Conservation (phyloP, 495 filamentous ascomycete genomes). For the Cladorrhinum samala region DNA sequence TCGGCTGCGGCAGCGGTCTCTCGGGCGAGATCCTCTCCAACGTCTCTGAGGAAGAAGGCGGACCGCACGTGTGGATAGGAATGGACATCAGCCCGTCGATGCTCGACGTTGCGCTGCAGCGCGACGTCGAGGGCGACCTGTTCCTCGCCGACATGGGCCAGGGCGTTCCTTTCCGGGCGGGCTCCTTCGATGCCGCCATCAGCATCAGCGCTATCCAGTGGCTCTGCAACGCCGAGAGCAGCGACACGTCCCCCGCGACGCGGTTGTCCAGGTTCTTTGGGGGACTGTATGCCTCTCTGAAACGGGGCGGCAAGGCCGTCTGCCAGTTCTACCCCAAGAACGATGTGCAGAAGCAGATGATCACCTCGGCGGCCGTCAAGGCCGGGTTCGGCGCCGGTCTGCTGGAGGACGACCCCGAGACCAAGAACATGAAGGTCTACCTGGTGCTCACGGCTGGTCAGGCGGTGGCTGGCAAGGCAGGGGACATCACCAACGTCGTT, state of each 20-base stretch:
- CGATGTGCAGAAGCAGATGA: slow-evolving; percentile 84
- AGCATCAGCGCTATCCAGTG: slow-evolving; percentile 94
- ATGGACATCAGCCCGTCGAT: slow-evolving; percentile 93
- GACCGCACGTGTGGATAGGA: slow-evolving; percentile 87
- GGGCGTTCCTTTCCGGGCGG: slow-evolving; percentile 87
- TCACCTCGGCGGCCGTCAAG: slow-evolving; percentile 77
- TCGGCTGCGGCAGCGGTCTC: slow-evolving; percentile 92
- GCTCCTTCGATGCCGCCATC: slow-evolving; percentile 90
- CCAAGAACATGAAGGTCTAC: slow-evolving; percentile 91
- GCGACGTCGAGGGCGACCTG: slow-evolving; percentile 87
- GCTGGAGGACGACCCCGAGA: slow-evolving; percentile 89
- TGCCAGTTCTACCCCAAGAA: slow-evolving; percentile 99
- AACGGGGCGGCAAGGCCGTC: slow-evolving; percentile 82
- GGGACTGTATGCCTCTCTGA: slow-evolving; percentile 78
- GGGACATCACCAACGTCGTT: slow-evolving; percentile 82
- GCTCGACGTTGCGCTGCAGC: slow-evolving; percentile 84
- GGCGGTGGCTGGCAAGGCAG: slow-evolving; percentile 53
- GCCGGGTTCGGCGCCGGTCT: slow-evolving; percentile 95
- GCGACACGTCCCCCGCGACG: slow-evolving; percentile 69
- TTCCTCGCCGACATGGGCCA: slow-evolving; percentile 91
- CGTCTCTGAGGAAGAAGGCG: slow-evolving; percentile 58
- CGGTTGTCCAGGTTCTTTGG: slow-evolving; percentile 82
- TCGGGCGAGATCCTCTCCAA: slow-evolving; percentile 86
- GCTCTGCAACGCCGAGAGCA: slow-evolving; percentile 92
- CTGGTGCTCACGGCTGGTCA: slow-evolving; percentile 88